These are phyloP conservation scores for Phytophthora litchii DNA, from an alignment of 352 stramenopile species.

Conservation along the genomic window DNA sequence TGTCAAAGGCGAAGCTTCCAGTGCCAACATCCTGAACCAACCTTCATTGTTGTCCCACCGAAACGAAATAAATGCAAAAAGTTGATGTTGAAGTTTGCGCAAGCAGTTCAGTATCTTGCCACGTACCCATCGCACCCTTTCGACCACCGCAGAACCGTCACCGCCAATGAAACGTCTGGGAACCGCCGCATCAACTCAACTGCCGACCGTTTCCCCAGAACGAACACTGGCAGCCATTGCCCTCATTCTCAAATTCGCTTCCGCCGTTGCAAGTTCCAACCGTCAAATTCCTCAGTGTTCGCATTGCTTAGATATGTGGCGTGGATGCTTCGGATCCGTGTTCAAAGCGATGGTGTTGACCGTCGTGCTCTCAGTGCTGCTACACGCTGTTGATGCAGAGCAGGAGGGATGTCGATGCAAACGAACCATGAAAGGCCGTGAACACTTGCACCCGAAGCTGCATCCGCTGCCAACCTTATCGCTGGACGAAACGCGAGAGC, in stretches of 20 bases:
- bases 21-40: too few species aligned
- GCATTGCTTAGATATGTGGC: constrained; percentile 22
- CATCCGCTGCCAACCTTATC: constrained; percentile 46
- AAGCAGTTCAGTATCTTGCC: constrained; percentile 17
- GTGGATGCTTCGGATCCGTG: constrained; percentile 11
- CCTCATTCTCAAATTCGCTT: constrained; percentile 35
- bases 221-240: background rate
- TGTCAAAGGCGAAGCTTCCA: too few species aligned
- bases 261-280: constrained; percentile 17
- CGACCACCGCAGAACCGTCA: constrained; percentile 9
- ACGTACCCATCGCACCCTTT: constrained; percentile 27
- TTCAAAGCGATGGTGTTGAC: constrained; percentile 19
- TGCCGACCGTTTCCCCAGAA: constrained; percentile 3
- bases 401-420: constrained; percentile 54
- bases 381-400: constrained; percentile 6
- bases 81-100: constrained; percentile 12
- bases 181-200: constrained; percentile 24
- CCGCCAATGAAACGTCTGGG: constrained; percentile 31
- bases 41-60: too few species aligned
- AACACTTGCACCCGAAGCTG: constrained; percentile 68
- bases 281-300: constrained; percentile 4
- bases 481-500: constrained; percentile 40
- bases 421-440: constrained; percentile 77
- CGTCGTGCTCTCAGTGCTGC: constrained; percentile 18
- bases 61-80: background rate